A percentile compares a stretch with the other conserved stretches of the same genome.
These are phyloP conservation scores for Euphorbia peplus DNA, from an alignment of 345 rosid species.

Conservation along the genomic window DNA sequence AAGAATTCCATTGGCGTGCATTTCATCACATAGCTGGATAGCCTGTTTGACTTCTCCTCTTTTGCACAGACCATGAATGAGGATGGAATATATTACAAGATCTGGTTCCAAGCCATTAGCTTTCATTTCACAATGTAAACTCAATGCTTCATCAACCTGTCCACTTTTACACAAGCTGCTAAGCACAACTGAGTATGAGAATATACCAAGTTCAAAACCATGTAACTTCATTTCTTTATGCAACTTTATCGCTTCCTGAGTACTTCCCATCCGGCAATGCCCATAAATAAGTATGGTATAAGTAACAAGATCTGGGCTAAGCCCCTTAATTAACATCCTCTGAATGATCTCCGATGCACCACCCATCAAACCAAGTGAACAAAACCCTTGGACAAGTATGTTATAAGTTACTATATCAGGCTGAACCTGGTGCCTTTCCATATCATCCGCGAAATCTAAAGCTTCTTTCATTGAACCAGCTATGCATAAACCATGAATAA, in stretches of 20 bases:
- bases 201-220: constrained; percentile 42
- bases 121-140: constrained; percentile 48
- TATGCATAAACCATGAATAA: constrained; percentile 62
- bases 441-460: constrained; percentile 42
- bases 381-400: constrained; percentile 61
- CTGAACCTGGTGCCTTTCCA: constrained; percentile 59
- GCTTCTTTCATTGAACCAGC: constrained; percentile 80
- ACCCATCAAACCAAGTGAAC: constrained; percentile 46
- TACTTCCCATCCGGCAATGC: constrained; percentile 53
- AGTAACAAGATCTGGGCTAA: constrained; percentile 53
- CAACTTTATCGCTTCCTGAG: constrained; percentile 53
- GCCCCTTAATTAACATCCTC: constrained; percentile 44
- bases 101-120: constrained; percentile 49
- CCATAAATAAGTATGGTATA: constrained; percentile 55
- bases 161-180: constrained; percentile 67
- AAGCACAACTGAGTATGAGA: constrained; percentile 53
- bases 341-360: constrained; percentile 46
- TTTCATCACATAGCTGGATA: constrained; percentile 46
- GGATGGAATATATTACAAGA: constrained; percentile 58
- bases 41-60: constrained; percentile 57
- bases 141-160: constrained; percentile 46
- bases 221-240: constrained; percentile 51
- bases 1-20: constrained; percentile 42
- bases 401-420: constrained; percentile 72
- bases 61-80: constrained; percentile 71